Evolutionary conservation across 2,329 filamentous ascomycete species (phyloP).

Genomic region (Xylariaceae sp.): DNA sequence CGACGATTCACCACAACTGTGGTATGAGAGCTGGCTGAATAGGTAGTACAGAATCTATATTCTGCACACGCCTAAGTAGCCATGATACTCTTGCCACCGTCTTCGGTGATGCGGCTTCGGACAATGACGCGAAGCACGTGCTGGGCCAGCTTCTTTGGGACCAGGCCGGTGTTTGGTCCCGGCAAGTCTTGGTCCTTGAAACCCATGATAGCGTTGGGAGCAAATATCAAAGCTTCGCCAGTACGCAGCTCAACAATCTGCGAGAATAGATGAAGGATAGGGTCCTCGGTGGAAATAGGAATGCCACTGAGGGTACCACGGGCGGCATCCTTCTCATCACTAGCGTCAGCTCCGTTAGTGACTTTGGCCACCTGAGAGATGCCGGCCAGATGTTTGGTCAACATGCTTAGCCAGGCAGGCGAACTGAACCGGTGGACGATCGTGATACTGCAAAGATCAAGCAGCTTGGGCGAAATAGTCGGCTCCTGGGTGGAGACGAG

Average conservation of each 20-base stretch:
- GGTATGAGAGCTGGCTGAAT: conserved; percentile 1
- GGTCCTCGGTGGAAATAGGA: conserved; percentile 5
- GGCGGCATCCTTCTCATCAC: not conserved
- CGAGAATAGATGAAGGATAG: conserved; percentile 34
- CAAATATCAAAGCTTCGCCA: conserved; percentile 45
- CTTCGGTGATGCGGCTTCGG: conserved; percentile 39
- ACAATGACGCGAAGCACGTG: conserved; percentile 39
- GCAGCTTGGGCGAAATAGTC: conserved; percentile 59
- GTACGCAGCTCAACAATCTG: conserved; percentile 40
- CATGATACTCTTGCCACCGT: conserved; percentile 44
- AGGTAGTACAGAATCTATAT: not conserved
- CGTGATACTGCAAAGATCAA: conserved; percentile 59
- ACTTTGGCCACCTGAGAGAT: conserved; percentile 9
- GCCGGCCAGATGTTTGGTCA: conserved; percentile 15
- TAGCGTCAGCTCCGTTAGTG: not conserved
- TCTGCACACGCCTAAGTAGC: conserved; percentile 24
- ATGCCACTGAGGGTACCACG: conserved; percentile 2
- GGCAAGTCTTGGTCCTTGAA: conserved; percentile 24
- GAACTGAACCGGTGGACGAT: conserved; percentile 18
- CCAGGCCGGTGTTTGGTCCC: not conserved
- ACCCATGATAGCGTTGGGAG: conserved; percentile 38
- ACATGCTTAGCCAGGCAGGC: conserved; percentile 14
- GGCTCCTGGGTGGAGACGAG: conserved; percentile 75
- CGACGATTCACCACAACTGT: not conserved
- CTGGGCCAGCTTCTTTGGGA: conserved; percentile 33